phyloP scores from a whole-genome alignment of 495 filamentous ascomycete species.

The Extremus antarcticus region DNA sequence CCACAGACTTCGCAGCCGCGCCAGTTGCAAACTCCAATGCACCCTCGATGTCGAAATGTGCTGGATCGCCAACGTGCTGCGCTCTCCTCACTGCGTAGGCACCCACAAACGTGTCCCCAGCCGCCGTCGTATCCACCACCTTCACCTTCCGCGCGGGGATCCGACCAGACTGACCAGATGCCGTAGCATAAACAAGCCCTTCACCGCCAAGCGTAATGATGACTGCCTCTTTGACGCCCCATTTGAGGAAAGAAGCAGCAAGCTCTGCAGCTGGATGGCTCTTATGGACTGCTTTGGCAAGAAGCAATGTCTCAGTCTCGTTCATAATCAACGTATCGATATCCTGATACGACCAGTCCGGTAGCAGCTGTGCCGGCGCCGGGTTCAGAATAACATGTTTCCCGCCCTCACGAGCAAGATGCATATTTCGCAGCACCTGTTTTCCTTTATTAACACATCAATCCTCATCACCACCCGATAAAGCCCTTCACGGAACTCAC shows the following conservation, averaged over 20 bases:
- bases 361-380: constrained; percentile 53
- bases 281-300: constrained; percentile 35
- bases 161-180: constrained; percentile 18
- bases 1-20: constrained; percentile 66
- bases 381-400: constrained; percentile 66
- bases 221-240: constrained; percentile 65
- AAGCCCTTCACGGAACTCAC: constrained; percentile 29
- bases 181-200: constrained; percentile 50
- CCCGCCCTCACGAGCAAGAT: constrained; percentile 37
- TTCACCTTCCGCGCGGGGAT: constrained; percentile 44
- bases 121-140: constrained; percentile 88
- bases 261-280: constrained; percentile 36
- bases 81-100: constrained; percentile 62
- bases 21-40: constrained; percentile 59
- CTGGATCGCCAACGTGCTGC: constrained; percentile 31
- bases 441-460: neutral
- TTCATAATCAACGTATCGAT: constrained; percentile 81
- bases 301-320: constrained; percentile 74
- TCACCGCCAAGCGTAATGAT: constrained; percentile 67
- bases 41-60: constrained; percentile 21
- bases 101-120: constrained; percentile 91
- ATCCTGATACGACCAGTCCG: constrained; percentile 51
- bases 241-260: constrained; percentile 46
- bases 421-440: constrained; percentile 47
- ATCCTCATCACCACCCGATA: neutral